phyloP scores from a whole-genome alignment of 257 asterid genomes.

The Salvia hispanica region DNA sequence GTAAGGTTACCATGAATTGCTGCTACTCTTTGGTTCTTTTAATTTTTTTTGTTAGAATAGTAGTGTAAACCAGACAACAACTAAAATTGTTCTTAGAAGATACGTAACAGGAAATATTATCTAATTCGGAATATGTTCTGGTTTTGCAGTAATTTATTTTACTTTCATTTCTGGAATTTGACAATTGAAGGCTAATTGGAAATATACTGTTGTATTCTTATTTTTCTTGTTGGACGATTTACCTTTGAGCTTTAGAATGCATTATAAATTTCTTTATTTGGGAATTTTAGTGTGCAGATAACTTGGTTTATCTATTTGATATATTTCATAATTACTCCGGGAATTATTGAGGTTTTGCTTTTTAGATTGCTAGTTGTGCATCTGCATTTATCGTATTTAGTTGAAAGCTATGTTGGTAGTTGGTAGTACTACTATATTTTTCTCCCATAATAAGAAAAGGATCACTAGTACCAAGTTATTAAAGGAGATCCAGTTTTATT shows the following conservation, averaged over 20 bases:
- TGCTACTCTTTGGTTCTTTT: background rate
- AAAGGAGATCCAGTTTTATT: background rate
- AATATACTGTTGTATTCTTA: too few relatives aligned
- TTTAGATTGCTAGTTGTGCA: too few relatives aligned
- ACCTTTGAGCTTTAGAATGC: background rate
- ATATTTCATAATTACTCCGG: too few relatives aligned
- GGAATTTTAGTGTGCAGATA: too few relatives aligned
- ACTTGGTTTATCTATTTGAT: too few relatives aligned
- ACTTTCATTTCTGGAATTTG: background rate
- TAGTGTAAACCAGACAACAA: too few relatives aligned
- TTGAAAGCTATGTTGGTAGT: background rate
- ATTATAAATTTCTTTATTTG: too few relatives aligned
- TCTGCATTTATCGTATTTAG: too few relatives aligned
- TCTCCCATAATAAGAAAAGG: background rate
- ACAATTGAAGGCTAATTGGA: too few relatives aligned
- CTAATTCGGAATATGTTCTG: conserved; percentile 19
- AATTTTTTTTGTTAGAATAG: too few relatives aligned
- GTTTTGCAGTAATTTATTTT: background rate
- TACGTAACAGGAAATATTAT: background rate
- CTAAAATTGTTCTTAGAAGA: conserved; percentile 23
- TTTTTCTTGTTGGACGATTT: background rate
- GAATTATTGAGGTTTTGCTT: too few relatives aligned
- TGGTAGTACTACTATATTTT: background rate
- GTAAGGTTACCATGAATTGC: background rate
- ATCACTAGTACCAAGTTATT: background rate